These are phyloP conservation scores for Solanum pimpinellifolium DNA, from an alignment of 257 asterid species.

Conservation along the genomic window DNA sequence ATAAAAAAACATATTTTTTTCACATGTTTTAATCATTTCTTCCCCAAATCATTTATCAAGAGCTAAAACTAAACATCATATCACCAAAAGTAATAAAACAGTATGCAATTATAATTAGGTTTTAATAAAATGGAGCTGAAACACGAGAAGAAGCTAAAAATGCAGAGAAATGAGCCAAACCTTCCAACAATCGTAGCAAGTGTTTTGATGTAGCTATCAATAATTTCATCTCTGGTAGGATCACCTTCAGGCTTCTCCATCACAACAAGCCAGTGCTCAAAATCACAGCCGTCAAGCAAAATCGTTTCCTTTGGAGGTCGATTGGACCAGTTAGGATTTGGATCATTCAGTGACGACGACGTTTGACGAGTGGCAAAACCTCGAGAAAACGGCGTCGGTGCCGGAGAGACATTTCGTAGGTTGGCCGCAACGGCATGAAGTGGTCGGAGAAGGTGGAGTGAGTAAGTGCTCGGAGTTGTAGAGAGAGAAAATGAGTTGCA, in stretches of 20 bases:
- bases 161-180: neutral
- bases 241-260: conserved; percentile 2
- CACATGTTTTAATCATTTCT: neutral
- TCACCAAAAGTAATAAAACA: neutral
- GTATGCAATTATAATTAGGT: neutral
- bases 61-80: neutral
- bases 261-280: conserved; percentile 8
- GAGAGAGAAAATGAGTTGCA: conserved; percentile 5
- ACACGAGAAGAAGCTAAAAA: neutral
- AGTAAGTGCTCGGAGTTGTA: conserved; percentile 7
- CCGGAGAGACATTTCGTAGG: conserved; percentile 18
- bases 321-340: conserved; percentile 86
- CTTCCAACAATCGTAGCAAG: neutral
- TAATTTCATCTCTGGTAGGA: neutral
- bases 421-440: conserved; percentile 22
- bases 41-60: neutral
- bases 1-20: neutral
- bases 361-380: conserved; percentile 58
- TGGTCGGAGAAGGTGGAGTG: conserved; percentile 52
- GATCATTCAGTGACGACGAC: conserved; percentile 59
- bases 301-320: conserved; percentile 96
- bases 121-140: neutral
- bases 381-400: conserved; percentile 11
- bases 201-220: conserved; percentile 1
- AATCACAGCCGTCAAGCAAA: neutral